Conservation (phyloP, 23 red algal genomes). For the Gracilaria gracilis region DNA sequence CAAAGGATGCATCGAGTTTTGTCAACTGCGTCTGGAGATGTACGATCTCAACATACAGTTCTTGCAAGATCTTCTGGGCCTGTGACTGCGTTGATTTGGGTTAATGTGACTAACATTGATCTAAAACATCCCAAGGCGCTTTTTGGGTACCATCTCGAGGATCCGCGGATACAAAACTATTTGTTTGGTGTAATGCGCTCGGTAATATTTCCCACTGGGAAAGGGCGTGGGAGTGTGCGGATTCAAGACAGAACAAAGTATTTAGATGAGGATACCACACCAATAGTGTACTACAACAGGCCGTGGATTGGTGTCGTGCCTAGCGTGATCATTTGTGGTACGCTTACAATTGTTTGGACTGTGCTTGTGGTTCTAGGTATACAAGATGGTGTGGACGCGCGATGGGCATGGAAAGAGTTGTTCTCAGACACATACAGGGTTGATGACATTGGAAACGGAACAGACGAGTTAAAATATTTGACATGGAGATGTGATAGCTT, state of each 20-base stretch:
- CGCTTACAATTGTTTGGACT: not conserved
- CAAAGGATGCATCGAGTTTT: not conserved
- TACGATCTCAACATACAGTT: not conserved
- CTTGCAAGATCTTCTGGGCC: not conserved
- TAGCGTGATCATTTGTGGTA: not conserved
- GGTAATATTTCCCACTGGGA: slow-evolving; percentile 17
- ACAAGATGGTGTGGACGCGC: not conserved
- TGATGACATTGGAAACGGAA: not conserved
- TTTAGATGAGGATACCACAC: not conserved
- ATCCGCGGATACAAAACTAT: not conserved
- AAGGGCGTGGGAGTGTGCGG: not conserved
- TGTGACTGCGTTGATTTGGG: not conserved
- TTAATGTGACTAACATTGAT: not conserved
- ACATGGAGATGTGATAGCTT: not conserved
- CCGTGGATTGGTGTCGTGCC: slow-evolving; percentile 8
- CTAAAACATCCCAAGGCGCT: no score
- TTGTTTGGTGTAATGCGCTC: not conserved
- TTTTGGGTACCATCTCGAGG: no score
- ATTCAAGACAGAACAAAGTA: not conserved
- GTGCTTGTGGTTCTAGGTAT: not conserved
- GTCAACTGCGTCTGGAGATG: no score
- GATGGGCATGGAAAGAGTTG: slow-evolving; percentile 41
- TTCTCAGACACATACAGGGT: not conserved
- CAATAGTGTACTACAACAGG: slow-evolving; percentile 8
- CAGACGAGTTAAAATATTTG: not conserved